Conservation (phyloP, 805 yeast species). For the Cyberlindnera xylosilytica region DNA sequence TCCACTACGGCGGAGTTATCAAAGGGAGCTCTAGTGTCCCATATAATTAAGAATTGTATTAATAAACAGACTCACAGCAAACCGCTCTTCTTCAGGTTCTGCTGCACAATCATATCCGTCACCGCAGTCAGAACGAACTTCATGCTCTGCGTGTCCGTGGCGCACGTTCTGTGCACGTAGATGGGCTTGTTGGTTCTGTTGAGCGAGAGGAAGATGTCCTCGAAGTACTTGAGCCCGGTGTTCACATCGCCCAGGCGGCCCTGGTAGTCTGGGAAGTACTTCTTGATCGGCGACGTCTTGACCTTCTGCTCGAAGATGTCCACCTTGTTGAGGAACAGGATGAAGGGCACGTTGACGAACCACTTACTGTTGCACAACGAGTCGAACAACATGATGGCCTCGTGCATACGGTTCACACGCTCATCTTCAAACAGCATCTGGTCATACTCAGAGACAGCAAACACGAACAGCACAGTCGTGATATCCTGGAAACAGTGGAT, state of each 20-base stretch:
- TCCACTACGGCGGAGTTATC: too few species aligned
- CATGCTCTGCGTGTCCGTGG: conserved; percentile 90
- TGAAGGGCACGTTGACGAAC: conserved; percentile 84
- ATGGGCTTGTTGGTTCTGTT: conserved; percentile 69
- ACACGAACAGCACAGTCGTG: conserved; percentile 81
- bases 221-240: conserved; percentile 70
- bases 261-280: conserved; percentile 74
- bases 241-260: conserved; percentile 64
- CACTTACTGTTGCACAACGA: conserved; percentile 80
- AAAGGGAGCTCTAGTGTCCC: too few species aligned
- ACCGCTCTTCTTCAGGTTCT: conserved; percentile 77
- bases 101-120: conserved; percentile 85
- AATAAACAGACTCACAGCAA: conserved; percentile 34
- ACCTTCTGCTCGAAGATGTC: conserved; percentile 79
- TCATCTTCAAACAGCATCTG: conserved; percentile 89
- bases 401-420: conserved; percentile 85
- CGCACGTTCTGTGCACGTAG: conserved; percentile 91
- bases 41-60: too few species aligned
- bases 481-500: conserved; percentile 91
- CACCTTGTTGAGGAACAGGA: conserved; percentile 83
- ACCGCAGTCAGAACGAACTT: conserved; percentile 87
- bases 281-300: conserved; percentile 56
- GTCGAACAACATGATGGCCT: conserved; percentile 80
- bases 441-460: conserved; percentile 90
- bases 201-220: conserved; percentile 56